Evolutionary conservation across 495 filamentous ascomycete species (phyloP).

Genomic region (Penicillium paxilli): DNA sequence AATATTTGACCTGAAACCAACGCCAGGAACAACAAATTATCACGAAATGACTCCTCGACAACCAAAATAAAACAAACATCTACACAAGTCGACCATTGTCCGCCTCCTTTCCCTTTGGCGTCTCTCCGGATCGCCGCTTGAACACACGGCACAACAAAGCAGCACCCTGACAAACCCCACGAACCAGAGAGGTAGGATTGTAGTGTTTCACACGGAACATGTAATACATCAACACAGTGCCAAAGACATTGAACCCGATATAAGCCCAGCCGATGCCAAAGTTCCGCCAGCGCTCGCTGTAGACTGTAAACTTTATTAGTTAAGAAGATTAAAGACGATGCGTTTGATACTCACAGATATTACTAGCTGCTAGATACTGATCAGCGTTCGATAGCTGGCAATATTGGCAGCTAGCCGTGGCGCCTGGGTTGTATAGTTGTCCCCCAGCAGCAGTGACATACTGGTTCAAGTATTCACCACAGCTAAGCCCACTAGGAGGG

Average conservation of each 20-base stretch:
- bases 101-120: slow-evolving; percentile 63
- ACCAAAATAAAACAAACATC: not conserved
- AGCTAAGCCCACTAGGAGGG: slow-evolving; percentile 49
- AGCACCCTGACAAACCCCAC: slow-evolving; percentile 26
- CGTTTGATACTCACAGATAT: slow-evolving; percentile 40
- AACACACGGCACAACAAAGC: slow-evolving; percentile 39
- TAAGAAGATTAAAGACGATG: not conserved
- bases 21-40: too few species aligned
- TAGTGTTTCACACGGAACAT: slow-evolving; percentile 53
- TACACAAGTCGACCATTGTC: slow-evolving; percentile 39
- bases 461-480: slow-evolving; percentile 45
- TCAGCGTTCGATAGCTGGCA: slow-evolving; percentile 48
- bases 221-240: slow-evolving; percentile 53
- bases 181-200: slow-evolving; percentile 38
- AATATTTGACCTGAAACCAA: too few species aligned
- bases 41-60: too few species aligned
- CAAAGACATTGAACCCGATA: slow-evolving; percentile 50
- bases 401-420: slow-evolving; percentile 42
- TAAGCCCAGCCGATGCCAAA: slow-evolving; percentile 56
- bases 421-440: slow-evolving; percentile 44
- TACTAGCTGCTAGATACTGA: slow-evolving; percentile 43
- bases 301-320: slow-evolving; percentile 21
- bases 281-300: slow-evolving; percentile 52
- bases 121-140: slow-evolving; percentile 48
- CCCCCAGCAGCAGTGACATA: slow-evolving; percentile 37